These are phyloP conservation scores for Colletotrichum eremochloae DNA, from an alignment of 2,329 filamentous ascomycete species.

Conservation along the genomic window DNA sequence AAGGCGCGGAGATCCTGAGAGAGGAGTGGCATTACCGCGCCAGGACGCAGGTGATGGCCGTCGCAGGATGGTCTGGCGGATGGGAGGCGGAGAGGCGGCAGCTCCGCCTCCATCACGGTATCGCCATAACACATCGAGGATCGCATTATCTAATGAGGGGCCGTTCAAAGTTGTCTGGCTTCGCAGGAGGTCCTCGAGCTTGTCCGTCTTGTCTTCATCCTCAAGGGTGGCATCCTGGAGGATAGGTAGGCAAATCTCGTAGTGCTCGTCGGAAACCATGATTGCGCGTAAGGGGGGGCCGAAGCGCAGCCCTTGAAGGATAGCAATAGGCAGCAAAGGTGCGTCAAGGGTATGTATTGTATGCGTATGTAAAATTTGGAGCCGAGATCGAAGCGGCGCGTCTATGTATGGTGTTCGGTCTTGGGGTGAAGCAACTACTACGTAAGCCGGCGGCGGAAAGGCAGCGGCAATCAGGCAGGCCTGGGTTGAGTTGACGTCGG, in stretches of 20 bases:
- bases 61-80: slow-evolving; percentile 90
- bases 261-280: slow-evolving; percentile 95
- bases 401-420: slow-evolving; percentile 38
- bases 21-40: slow-evolving; percentile 85
- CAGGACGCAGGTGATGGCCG: slow-evolving; percentile 93
- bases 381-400: slow-evolving; percentile 36
- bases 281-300: slow-evolving; percentile 49
- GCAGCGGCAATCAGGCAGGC: slow-evolving; percentile 24
- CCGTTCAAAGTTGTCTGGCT: slow-evolving; percentile 83
- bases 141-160: slow-evolving; percentile 85
- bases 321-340: slow-evolving; percentile 27
- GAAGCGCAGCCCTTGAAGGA: slow-evolving; percentile 24
- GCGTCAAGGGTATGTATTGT: slow-evolving; percentile 36
- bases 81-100: slow-evolving; percentile 82
- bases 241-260: slow-evolving; percentile 90
- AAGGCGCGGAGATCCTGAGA: slow-evolving; percentile 85
- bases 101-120: slow-evolving; percentile 76
- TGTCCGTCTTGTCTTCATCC: slow-evolving; percentile 96
- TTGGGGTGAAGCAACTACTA: slow-evolving; percentile 39
- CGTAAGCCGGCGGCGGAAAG: slow-evolving; percentile 35
- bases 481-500: slow-evolving; percentile 23
- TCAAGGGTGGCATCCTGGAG: slow-evolving; percentile 85
- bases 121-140: slow-evolving; percentile 92
- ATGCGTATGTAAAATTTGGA: slow-evolving; percentile 32
- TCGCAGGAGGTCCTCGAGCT: slow-evolving; percentile 83